Evolutionary conservation across 208 protist genomes (phyloP), one percentile per base, ranked within the genome.

Genomic region (Angomonas ambiguus): DNA sequence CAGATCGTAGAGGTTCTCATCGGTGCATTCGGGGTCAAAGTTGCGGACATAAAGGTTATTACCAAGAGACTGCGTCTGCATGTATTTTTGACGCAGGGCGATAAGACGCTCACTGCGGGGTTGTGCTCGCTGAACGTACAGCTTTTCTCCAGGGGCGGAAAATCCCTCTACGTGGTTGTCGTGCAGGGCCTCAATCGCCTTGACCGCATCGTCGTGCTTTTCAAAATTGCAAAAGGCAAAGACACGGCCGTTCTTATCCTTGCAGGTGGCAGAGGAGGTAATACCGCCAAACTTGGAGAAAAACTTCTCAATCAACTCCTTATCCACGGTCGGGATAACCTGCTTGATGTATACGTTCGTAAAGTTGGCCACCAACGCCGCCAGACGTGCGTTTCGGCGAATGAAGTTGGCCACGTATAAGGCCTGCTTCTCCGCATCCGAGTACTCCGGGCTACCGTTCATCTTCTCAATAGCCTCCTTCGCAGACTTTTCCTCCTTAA

Each of bases 1-100:
- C 5, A 98, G 96, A 71, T 99, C 98, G 73, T 96, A 85, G 18
- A 99, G 83, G 59, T 95, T 85, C 66, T 98, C 96, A 71, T 98
- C 95, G 61, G 98, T 98, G 74, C 99, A 98, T 41, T 90, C 82
- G 73, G 87, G 91, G 76, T 98, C 94, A 67, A 99, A 94, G 84
- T 99, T 98, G 78, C 98, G 98, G 51, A 99, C 98, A 86, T 99
- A 99, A 20, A 99, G 87, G 85, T 99, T 99, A 88, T 98, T 96
- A 57, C 96, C 88, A 53, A 92, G 83, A 8, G 86, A 91, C 67
- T 95, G 85, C 67, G 83, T 80, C 74, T 95, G 89, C 83, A 95
- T 92, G 72, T 95, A 95, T 77, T 90, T 91, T 72, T 95, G 89
- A 28, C 89, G 82, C 30, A 95, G 79, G 18, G 76, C 89, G 38